Conservation (phyloP, 495 filamentous ascomycete species). For the Talaromyces nanjingensis region DNA sequence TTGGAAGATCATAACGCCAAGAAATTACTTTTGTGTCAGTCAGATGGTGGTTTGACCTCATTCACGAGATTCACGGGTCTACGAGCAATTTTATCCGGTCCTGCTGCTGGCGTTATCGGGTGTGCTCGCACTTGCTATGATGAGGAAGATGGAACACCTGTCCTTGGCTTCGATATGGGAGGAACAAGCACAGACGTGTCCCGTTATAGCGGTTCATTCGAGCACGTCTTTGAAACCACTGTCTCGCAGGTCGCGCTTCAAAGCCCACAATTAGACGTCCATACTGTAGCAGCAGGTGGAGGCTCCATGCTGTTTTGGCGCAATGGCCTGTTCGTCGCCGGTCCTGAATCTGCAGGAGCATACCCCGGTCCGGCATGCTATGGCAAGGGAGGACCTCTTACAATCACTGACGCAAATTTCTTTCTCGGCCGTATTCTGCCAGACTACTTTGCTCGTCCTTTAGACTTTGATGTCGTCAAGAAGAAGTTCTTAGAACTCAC, state of each 20-base stretch:
- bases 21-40: constrained; percentile 49
- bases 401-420: constrained; percentile 91
- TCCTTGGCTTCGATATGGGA: constrained; percentile 97
- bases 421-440: constrained; percentile 82
- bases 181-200: constrained; percentile 95
- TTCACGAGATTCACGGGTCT: constrained; percentile 52
- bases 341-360: constrained; percentile 86
- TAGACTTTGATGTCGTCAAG: constrained; percentile 73
- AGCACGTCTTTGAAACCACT: constrained; percentile 96
- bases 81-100: constrained; percentile 53
- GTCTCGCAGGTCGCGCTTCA: constrained; percentile 95
- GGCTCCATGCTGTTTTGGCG: constrained; percentile 84
- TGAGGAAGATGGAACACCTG: constrained; percentile 72
- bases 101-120: constrained; percentile 72
- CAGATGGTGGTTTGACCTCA: constrained; percentile 49
- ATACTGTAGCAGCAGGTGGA: constrained; percentile 92
- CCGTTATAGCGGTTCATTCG: constrained; percentile 85
- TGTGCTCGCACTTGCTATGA: constrained; percentile 94
- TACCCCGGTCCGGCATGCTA: constrained; percentile 95
- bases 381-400: constrained; percentile 85
- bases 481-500: constrained; percentile 73
- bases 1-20: constrained; percentile 41
- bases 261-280: constrained; percentile 93
- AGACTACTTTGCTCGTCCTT: constrained; percentile 88
- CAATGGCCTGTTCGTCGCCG: constrained; percentile 94